These are phyloP conservation scores for Dissoconium aciculare DNA, from an alignment of 2,329 filamentous ascomycete species.

Conservation along the genomic window DNA sequence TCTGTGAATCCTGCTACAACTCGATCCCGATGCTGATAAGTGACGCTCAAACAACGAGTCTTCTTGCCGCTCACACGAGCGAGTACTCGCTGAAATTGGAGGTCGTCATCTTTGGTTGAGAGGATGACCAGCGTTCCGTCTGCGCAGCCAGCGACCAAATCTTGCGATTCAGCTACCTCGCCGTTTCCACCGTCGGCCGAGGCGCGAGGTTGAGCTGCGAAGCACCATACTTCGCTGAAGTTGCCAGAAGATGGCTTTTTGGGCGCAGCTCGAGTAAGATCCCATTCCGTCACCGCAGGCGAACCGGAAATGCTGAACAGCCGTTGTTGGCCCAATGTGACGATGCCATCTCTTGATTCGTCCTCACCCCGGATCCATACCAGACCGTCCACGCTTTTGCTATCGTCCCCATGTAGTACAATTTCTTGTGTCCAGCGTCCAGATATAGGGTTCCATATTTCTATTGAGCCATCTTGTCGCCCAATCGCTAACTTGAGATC, in stretches of 20 bases:
- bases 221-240: slow-evolving; percentile 93
- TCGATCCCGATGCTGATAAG: slow-evolving; percentile 70
- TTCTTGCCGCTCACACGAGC: slow-evolving; percentile 67
- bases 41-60: slow-evolving; percentile 76
- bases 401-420: slow-evolving; percentile 54
- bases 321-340: slow-evolving; percentile 56
- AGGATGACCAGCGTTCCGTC: slow-evolving; percentile 82
- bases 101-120: slow-evolving; percentile 68
- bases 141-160: slow-evolving; percentile 75
- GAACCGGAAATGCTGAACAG: slow-evolving; percentile 96
- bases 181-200: slow-evolving; percentile 10
- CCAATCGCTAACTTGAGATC: slow-evolving; percentile 72
- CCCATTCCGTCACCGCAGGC: slow-evolving; percentile 86
- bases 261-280: slow-evolving; percentile 63
- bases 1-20: slow-evolving; percentile 91
- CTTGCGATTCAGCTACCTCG: slow-evolving; percentile 28
- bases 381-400: slow-evolving; percentile 71
- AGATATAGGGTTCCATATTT: slow-evolving; percentile 84
- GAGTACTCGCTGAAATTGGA: slow-evolving; percentile 65
- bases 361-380: slow-evolving; percentile 82
- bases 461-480: slow-evolving; percentile 86
- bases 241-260: slow-evolving; percentile 76
- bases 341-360: slow-evolving; percentile 48
- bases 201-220: slow-evolving; percentile 65
- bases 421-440: slow-evolving; percentile 83